phyloP scores from a whole-genome alignment of 169 alveolate species.

The Cryptosporidium viatorum region DNA sequence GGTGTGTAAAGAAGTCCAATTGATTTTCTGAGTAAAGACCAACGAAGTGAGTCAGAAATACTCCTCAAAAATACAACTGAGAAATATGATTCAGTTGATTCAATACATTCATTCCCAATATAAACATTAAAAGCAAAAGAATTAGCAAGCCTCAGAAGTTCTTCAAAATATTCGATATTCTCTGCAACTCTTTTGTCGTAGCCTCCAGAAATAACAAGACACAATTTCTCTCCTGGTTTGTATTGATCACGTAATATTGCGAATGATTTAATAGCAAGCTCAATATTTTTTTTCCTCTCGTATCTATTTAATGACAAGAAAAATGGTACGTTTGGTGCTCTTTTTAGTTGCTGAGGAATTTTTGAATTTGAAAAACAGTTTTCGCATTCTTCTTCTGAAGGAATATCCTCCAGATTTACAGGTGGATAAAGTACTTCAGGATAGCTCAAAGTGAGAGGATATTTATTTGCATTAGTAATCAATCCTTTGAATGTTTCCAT shows the following conservation, averaged over 20 bases:
- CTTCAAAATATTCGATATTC: conserved; percentile 85
- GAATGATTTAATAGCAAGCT: conserved; percentile 87
- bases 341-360: neutral
- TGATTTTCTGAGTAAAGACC: conserved; percentile 84
- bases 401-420: conserved; percentile 79
- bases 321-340: conserved; percentile 62
- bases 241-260: conserved; percentile 78
- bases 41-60: conserved; percentile 84
- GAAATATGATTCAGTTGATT: conserved; percentile 55
- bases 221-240: conserved; percentile 52
- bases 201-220: conserved; percentile 92
- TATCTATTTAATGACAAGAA: conserved; percentile 88
- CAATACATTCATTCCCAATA: conserved; percentile 31
- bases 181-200: conserved; percentile 89
- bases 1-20: conserved; percentile 93
- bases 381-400: conserved; percentile 79
- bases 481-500: conserved; percentile 42
- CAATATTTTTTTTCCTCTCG: conserved; percentile 90
- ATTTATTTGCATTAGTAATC: conserved; percentile 12
- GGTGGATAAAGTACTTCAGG: conserved; percentile 85
- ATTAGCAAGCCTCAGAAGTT: conserved; percentile 76
- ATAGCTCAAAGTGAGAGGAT: conserved; percentile 52
- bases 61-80: conserved; percentile 86
- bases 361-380: conserved; percentile 72
- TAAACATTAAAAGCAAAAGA: conserved; percentile 66